Evolutionary conservation across 208 protist species (phyloP).

Genomic region (Phytomonas sp.): DNA sequence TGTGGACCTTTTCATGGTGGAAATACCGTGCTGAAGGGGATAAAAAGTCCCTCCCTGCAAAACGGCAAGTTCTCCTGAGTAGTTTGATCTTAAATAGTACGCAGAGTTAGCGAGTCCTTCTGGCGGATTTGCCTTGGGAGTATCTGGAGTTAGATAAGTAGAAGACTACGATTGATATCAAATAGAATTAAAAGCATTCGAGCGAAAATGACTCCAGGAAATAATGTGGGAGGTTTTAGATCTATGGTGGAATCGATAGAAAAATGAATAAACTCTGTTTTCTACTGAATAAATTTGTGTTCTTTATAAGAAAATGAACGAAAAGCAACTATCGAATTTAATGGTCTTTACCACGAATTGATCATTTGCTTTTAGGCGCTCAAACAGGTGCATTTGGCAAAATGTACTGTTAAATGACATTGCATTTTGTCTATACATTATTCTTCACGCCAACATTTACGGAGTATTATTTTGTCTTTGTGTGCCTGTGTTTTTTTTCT

Average conservation of each 20-base stretch:
- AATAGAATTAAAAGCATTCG: neutral
- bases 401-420: neutral
- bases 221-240: neutral
- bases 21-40: neutral
- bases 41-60: neutral
- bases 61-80: neutral
- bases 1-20: neutral
- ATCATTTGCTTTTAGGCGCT: neutral
- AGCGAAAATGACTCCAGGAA: neutral
- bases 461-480: conserved; percentile 10
- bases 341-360: neutral
- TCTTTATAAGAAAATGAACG: too few relatives aligned
- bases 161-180: neutral
- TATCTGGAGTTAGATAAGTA: neutral
- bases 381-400: neutral
- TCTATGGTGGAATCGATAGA: neutral
- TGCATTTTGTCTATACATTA: conserved; percentile 1
- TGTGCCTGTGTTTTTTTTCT: conserved; percentile 1
- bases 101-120: neutral
- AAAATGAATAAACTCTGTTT: neutral
- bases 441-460: neutral
- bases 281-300: too few relatives aligned
- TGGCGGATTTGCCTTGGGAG: neutral
- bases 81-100: neutral
- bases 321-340: neutral